Conservation (phyloP, 2,329 filamentous ascomycete species). For the Colletotrichum cuscutae region DNA sequence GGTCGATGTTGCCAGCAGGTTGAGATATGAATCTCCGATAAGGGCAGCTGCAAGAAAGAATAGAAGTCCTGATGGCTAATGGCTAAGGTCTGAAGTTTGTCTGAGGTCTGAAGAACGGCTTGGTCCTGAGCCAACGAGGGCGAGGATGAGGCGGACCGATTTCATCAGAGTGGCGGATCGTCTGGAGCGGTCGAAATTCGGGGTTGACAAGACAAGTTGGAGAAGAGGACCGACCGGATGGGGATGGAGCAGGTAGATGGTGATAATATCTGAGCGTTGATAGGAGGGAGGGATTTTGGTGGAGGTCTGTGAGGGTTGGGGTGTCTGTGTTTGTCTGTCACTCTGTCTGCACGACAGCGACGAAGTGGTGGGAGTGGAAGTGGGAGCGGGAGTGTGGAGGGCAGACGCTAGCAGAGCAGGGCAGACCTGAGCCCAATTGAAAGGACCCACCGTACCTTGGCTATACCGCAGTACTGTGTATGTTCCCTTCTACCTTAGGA, state of each 20-base stretch:
- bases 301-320: not conserved
- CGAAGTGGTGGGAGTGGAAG: not conserved
- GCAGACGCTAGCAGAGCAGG: not conserved
- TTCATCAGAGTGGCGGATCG: constrained; percentile 2
- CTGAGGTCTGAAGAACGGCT: not conserved
- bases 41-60: not conserved
- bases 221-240: not conserved
- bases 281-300: not conserved
- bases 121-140: not conserved
- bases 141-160: constrained; percentile 13
- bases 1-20: not conserved
- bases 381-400: constrained; percentile 2
- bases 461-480: no score
- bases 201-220: constrained; percentile 14
- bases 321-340: not conserved
- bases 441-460: not conserved
- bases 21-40: not conserved
- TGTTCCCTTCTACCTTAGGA: no score
- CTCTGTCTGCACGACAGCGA: constrained; percentile 10
- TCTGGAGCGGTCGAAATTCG: constrained; percentile 28
- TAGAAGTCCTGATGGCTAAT: not conserved
- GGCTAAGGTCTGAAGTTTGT: not conserved
- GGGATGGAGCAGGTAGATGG: constrained; percentile 13
- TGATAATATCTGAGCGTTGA: constrained; percentile 19
- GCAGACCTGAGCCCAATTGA: not conserved